Conservation (phyloP, 225 moss, liverwort and hornwort genomes). For the Thuidium tamariscinum region DNA sequence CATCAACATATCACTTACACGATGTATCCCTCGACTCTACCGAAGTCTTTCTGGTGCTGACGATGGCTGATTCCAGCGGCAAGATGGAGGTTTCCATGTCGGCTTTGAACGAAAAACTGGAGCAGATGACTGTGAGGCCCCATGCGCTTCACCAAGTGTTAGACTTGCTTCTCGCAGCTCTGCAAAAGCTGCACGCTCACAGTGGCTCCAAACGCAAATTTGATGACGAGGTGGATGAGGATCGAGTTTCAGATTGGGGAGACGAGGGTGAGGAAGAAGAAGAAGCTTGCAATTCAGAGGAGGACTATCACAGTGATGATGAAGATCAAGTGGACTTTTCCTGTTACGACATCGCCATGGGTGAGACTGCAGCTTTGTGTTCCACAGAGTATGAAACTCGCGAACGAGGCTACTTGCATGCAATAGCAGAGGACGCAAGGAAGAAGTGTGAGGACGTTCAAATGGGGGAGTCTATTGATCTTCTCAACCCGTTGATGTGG, state of each 20-base stretch:
- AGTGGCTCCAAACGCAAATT: neutral
- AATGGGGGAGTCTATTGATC: neutral
- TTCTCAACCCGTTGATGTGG: conserved; percentile 19
- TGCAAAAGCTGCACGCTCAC: conserved; percentile 5
- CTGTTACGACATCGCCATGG: conserved; percentile 15
- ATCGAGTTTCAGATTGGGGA: neutral
- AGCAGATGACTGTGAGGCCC: conserved; percentile 3
- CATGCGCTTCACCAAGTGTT: conserved; percentile 12
- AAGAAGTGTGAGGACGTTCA: conserved; percentile 22
- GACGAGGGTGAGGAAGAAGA: neutral
- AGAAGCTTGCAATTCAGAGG: neutral
- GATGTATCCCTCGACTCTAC: neutral
- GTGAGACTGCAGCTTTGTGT: neutral
- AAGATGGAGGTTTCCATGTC: conserved; percentile 13
- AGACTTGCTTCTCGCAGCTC: conserved; percentile 14
- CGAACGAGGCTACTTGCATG: conserved; percentile 17
- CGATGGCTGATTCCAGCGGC: neutral
- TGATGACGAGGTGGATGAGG: neutral
- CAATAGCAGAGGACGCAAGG: conserved; percentile 24
- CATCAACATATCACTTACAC: conserved; percentile 1
- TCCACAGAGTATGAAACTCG: neutral
- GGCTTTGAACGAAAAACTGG: conserved; percentile 23
- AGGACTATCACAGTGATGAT: conserved; percentile 6
- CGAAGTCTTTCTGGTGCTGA: conserved; percentile 32
- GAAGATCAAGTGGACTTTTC: conserved; percentile 2